These are phyloP conservation scores for Fonsecaea erecta DNA, from an alignment of 2,329 filamentous ascomycete genomes.

Conservation along the genomic window DNA sequence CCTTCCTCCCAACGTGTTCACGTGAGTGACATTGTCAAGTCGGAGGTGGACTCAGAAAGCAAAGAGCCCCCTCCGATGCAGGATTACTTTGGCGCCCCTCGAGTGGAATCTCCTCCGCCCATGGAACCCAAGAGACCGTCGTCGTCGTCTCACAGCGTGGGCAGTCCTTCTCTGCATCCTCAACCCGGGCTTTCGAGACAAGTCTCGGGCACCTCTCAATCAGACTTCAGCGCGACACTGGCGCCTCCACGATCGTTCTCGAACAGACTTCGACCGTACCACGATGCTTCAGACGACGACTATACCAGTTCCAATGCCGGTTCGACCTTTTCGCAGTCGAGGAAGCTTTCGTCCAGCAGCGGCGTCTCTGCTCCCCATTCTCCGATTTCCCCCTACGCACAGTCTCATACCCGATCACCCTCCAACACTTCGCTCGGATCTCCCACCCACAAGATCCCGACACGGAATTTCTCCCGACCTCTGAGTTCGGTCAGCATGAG, in stretches of 20 bases:
- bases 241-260: slow-evolving; percentile 30
- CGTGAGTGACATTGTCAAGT: slow-evolving; percentile 64
- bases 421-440: slow-evolving; percentile 85
- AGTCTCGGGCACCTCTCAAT: slow-evolving; percentile 29
- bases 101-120: slow-evolving; percentile 38
- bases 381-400: slow-evolving; percentile 66
- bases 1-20: slow-evolving; percentile 76
- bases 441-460: slow-evolving; percentile 35
- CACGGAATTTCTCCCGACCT: slow-evolving; percentile 87
- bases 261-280: slow-evolving; percentile 48
- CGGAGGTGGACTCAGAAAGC: slow-evolving; percentile 28
- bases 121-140: slow-evolving; percentile 11
- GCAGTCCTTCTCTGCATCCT: slow-evolving; percentile 11
- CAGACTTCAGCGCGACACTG: slow-evolving; percentile 25
- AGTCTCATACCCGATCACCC: slow-evolving; percentile 73
- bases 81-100: slow-evolving; percentile 38
- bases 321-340: slow-evolving; percentile 68
- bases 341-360: slow-evolving; percentile 78
- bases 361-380: slow-evolving; percentile 64
- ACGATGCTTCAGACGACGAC: slow-evolving; percentile 74
- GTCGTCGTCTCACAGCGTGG: slow-evolving; percentile 7
- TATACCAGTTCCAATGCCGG: slow-evolving; percentile 62
- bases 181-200: slow-evolving; percentile 16
- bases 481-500: slow-evolving; percentile 67
- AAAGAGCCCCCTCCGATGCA: slow-evolving; percentile 12